Evolutionary conservation across 2,329 filamentous ascomycete species (phyloP), one percentile per base, ranked within the genome.

Genomic region (Fusarium poae): DNA sequence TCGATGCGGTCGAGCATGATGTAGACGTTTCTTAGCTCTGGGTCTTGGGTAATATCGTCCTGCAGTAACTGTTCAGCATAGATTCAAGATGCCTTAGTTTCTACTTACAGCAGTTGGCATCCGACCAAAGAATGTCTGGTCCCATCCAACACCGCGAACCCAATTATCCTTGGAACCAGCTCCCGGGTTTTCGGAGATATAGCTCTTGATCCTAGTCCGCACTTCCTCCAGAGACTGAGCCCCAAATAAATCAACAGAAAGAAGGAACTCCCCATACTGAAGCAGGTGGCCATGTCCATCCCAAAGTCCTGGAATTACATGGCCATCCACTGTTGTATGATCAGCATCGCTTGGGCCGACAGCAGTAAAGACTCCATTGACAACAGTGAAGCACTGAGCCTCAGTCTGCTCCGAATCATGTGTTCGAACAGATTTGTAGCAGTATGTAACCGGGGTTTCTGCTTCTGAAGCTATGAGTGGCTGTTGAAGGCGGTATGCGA

Each of bases 1-100:
- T 92, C 90, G 10, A 91, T 86, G 16, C 90, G 85, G 72, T 91
- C 89, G 5, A 92, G 83, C 88, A 92, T 91, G 61, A 92, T 85
- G 74, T 88, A 91, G 35, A 87, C 78, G 34, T 84, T 83, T 42
- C 78, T 80, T 43, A 92, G 83, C 2, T 77, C 71, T 25, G 82
- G 77, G 44, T 88, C 85, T 39, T 82, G 78, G 13, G 85, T 82
- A 1, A 92, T 79, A 61, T 90, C 86, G 52, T 80, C 80, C 85
- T 86, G 25, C 23, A 23, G 4, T 40, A 27, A 2, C 35, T 50
- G 12, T 13, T 66, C 29, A 68, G 53, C 25, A 49, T 6, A 12
- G 15, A 23, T 13, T 15, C 18, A 15, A 20, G 6, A 35, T 16
- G 27, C 13, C 13, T 30, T 11, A 10, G 20, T 40, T 50, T 11